Base-by-base conservation (phyloP, 2,329 filamentous ascomycete species). In the Aspergillus udagawae region DNA sequence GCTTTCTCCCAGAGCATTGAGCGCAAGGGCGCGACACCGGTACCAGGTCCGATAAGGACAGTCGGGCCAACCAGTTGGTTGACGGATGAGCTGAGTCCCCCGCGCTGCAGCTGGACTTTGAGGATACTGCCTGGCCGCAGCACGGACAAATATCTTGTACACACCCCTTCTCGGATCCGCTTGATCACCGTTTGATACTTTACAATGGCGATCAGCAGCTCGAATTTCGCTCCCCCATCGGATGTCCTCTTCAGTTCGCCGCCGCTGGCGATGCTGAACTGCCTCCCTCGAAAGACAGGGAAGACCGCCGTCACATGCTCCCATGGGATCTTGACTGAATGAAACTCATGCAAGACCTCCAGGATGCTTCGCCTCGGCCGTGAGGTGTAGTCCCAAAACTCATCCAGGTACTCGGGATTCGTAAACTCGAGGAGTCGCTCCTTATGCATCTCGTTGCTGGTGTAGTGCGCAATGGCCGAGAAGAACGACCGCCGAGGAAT, bases 331-430 rank as follows among this genome's bases (percentile, higher is more conserved):
- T 87, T 87, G 54, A 97, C 88, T 0, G 85, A 88, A 45, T 89
- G 83, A 66, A 99, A 99, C 65, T 99, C 94, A 56, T 93, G 87
- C 28, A 99, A 82, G 3, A 96, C 88, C 74, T 99, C 94, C 5
- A 99, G 79, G 56, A 97, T 96, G 57, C 90, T 95, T 35, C 94
- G 87, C 35, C 92, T 87, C 0, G 93, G 90, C 8, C 94, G 86
- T 0, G 92, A 92, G 1, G 94, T 94, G 70, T 99, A 99, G 75
- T 99, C 93, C 77, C 91, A 97, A 55, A 96, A 87, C 65, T 99
- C 94, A 65, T 97, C 92, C 5, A 93, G 85, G 65, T 88, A 90
- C 49, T 89, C 83, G 0, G 91, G 86, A 65, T 89, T 84, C 1
- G 86, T 87, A 66, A 99, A 94, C 69, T 99, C 94, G 8, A 88